Evolutionary conservation across 2,329 filamentous ascomycete genomes (phyloP).

Genomic region (Aspergillus tubingensis): DNA sequence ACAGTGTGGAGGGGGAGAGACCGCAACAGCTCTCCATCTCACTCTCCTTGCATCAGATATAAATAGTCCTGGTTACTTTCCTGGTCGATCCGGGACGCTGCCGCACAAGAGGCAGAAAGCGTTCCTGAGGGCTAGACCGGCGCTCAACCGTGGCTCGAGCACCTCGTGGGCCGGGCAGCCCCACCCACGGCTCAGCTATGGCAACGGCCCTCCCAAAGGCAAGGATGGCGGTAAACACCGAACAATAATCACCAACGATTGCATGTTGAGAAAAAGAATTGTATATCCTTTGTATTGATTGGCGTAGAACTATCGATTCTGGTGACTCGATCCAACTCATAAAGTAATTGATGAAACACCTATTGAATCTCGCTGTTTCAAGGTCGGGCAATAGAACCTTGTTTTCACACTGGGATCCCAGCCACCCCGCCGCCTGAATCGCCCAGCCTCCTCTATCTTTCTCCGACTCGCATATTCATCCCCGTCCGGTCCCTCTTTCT

Average conservation of each 20-base stretch:
- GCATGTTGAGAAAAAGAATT: neutral
- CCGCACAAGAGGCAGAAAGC: neutral
- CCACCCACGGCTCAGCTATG: constrained; percentile 10
- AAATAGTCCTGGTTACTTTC: neutral
- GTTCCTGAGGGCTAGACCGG: neutral
- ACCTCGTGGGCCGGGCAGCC: constrained; percentile 8
- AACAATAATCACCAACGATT: neutral
- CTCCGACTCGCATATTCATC: constrained; percentile 14
- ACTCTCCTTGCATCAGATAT: neutral
- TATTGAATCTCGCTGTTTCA: no score
- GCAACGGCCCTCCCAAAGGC: neutral
- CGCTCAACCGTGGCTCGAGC: constrained; percentile 14
- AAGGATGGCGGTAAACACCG: constrained; percentile 8
- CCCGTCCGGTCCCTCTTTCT: neutral
- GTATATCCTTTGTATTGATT: neutral
- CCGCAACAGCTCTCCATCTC: neutral
- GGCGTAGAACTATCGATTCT: neutral
- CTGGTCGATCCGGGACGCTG: neutral
- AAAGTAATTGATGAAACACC: neutral
- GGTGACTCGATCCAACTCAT: neutral
- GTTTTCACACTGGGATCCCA: constrained; percentile 22
- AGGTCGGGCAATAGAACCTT: no score
- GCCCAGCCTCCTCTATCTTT: constrained; percentile 34
- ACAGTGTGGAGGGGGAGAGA: neutral
- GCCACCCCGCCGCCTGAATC: constrained; percentile 34